phyloP scores from a whole-genome alignment of 768 basidiomycete genomes.

The Suillus brevipes region DNA sequence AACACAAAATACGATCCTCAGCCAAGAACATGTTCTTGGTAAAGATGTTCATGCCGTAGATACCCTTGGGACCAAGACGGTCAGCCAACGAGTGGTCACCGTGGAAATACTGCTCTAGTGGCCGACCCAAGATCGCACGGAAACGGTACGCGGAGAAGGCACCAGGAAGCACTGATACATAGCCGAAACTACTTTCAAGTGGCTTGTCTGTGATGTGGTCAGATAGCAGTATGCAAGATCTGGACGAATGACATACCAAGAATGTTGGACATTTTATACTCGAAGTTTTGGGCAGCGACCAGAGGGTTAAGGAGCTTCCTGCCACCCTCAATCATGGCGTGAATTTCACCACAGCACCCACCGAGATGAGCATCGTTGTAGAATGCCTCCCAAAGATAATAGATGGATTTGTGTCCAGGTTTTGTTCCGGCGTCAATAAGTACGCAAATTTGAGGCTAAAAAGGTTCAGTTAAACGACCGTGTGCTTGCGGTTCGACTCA shows the following conservation, averaged over 20 bases:
- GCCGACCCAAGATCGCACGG: conserved; percentile 87
- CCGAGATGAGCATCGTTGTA: conserved; percentile 78
- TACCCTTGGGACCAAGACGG: conserved; percentile 89
- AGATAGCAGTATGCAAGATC: conserved; percentile 9
- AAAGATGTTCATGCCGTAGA: conserved; percentile 96
- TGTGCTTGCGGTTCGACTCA: conserved; percentile 29
- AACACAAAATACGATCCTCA: conserved; percentile 96
- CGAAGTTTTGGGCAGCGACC: conserved; percentile 94
- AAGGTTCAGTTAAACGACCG: conserved; percentile 8
- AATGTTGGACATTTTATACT: conserved; percentile 99
- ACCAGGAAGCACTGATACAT: conserved; percentile 92
- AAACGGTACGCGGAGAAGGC: conserved; percentile 97
- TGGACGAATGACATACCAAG: conserved; percentile 49
- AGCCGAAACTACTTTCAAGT: conserved; percentile 92
- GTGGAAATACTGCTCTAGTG: conserved; percentile 82
- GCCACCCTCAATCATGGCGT: conserved; percentile 95
- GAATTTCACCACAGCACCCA: conserved; percentile 93
- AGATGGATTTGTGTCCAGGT: conserved; percentile 94
- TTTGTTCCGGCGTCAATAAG: conserved; percentile 96
- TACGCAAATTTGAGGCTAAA: conserved; percentile 86
- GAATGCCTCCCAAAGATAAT: conserved; percentile 92
- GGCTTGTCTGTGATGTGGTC: conserved; percentile 68
- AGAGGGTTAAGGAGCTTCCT: conserved; percentile 89
- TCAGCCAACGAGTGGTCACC: conserved; percentile 90
- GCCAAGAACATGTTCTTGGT: conserved; percentile 92